Conservation (phyloP, 108 stramenopile genomes). For the Skeletonema tropicum region DNA sequence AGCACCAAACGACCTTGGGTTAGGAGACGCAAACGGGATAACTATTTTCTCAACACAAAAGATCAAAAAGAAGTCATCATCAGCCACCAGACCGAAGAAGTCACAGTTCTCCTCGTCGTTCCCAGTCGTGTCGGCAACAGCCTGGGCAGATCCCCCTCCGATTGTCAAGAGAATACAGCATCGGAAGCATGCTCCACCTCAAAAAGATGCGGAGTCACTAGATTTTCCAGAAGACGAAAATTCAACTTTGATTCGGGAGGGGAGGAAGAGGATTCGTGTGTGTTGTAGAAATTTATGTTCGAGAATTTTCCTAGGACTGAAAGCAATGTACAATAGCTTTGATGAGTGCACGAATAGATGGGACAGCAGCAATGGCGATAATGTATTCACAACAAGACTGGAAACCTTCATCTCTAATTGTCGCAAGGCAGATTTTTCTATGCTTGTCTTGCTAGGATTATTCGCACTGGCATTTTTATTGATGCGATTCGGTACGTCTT, state of each 20-base stretch:
- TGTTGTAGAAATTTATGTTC: conserved; percentile 3
- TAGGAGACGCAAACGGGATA: not conserved
- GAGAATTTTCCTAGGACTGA: not conserved
- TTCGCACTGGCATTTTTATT: conserved; percentile 2
- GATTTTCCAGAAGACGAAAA: not conserved
- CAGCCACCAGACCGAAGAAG: not conserved
- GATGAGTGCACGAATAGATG: not conserved
- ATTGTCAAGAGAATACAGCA: conserved; percentile 1
- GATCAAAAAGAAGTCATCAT: not conserved
- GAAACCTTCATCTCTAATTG: not conserved
- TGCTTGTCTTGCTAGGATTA: conserved; percentile 5
- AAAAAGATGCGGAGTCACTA: not conserved
- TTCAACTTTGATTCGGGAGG: not conserved
- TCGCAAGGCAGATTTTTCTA: not conserved
- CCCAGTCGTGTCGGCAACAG: not conserved
- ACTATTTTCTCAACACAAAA: not conserved
- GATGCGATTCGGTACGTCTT: conserved; percentile 9
- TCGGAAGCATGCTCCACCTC: not conserved
- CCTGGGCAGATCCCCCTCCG: not conserved
- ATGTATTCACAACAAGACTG: not conserved
- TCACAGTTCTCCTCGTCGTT: not conserved
- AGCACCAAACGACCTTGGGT: not conserved
- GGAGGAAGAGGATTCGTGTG: not conserved
- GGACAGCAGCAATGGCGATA: not conserved
- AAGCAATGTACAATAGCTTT: not conserved